Evolutionary conservation across 2,329 filamentous ascomycete genomes (phyloP).

Genomic region (Endothia cerciana): DNA sequence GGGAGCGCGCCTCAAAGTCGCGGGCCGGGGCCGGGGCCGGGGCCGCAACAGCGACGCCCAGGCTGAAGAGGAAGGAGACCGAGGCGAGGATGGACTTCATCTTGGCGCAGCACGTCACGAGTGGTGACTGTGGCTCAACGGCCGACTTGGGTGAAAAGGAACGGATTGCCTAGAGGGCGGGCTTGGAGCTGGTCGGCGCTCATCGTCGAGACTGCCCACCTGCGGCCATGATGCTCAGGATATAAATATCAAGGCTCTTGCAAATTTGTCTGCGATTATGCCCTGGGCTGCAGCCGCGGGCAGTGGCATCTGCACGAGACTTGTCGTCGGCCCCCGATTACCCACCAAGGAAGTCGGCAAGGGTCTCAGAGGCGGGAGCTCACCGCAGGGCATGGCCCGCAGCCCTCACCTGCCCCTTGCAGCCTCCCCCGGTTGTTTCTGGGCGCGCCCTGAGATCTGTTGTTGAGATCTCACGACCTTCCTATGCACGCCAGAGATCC

Average conservation of each 20-base stretch:
- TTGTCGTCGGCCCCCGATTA: slow-evolving; percentile 5
- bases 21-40: not conserved
- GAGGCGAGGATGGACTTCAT: slow-evolving; percentile 13
- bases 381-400: not conserved
- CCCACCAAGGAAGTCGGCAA: slow-evolving; percentile 9
- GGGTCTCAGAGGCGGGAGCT: not conserved
- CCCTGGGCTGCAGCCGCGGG: not conserved
- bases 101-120: not conserved
- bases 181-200: not conserved
- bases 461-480: not conserved
- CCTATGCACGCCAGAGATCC: not conserved
- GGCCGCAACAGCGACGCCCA: slow-evolving; percentile 3
- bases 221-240: not conserved
- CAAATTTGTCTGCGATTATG: too few species aligned
- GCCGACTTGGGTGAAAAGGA: not conserved
- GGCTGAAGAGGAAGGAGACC: not conserved
- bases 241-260: not conserved
- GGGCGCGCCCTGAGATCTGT: not conserved
- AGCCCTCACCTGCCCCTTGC: slow-evolving; percentile 3
- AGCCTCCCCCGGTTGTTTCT: not conserved
- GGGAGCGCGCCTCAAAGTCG: not conserved
- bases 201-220: not conserved
- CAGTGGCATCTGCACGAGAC: not conserved
- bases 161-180: too few species aligned
- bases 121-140: not conserved